Conservation (phyloP, 306 rosid genomes). For the Citrullus mucosospermus region DNA sequence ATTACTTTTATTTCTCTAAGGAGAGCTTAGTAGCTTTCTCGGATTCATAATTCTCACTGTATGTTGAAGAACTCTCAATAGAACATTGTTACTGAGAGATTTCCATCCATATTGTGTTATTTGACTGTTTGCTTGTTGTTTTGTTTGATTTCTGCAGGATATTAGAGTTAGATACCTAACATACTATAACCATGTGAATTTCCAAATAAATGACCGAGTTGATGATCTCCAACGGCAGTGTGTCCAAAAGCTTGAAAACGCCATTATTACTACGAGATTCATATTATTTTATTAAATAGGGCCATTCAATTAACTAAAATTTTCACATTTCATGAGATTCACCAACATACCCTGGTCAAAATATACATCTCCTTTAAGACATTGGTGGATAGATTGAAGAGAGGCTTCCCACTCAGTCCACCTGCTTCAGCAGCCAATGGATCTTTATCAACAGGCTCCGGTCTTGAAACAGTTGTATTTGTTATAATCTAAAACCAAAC, state of each 20-base stretch:
- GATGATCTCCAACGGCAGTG: not conserved
- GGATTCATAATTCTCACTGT: too few relatives aligned
- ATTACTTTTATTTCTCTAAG: too few relatives aligned
- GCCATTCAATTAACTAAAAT: not conserved
- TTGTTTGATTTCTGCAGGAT: too few relatives aligned
- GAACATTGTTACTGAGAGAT: too few relatives aligned
- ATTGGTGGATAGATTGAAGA: slow-evolving; percentile 55
- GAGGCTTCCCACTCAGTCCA: slow-evolving; percentile 98
- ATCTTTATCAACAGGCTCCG: slow-evolving; percentile 36
- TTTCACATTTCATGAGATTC: slow-evolving; percentile 1
- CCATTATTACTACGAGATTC: not conserved
- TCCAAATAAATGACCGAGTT: not conserved
- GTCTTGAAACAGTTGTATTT: slow-evolving; percentile 92
- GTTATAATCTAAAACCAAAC: slow-evolving; percentile 52
- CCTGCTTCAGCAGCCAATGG: slow-evolving; percentile 70
- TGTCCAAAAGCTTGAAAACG: not conserved
- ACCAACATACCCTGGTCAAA: slow-evolving; percentile 71
- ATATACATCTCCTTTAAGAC: slow-evolving; percentile 72
- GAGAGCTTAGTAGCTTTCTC: too few relatives aligned
- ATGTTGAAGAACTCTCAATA: too few relatives aligned
- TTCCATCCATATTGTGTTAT: too few relatives aligned
- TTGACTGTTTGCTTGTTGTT: too few relatives aligned
- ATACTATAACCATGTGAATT: not conserved
- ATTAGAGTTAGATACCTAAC: not conserved
- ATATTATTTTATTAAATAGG: not conserved